Evolutionary conservation across 108 stramenopile genomes (phyloP), one percentile per base, ranked within the genome.

Genomic region (Nannochloropsis gaditana): DNA sequence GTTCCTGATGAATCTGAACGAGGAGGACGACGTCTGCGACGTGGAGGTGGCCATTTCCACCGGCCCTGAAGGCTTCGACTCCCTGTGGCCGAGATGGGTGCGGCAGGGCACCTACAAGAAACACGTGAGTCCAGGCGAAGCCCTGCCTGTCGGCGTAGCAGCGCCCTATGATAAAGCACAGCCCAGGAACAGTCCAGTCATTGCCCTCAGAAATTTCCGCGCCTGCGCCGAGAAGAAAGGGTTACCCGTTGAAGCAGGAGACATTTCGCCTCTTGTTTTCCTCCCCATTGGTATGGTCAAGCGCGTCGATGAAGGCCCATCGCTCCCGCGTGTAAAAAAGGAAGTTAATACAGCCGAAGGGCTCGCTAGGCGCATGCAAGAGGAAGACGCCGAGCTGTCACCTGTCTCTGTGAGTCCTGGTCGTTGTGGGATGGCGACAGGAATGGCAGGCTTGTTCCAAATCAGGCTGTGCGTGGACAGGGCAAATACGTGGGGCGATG

Each of bases 401-500:
- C 59, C 59, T 4, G 59, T 73, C 2, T 15, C 15, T 15, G 59
- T 73, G 59, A n/a, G 59, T n/a, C 59, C 59, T 73, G 59, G 59
- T 73, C 59, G 59, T 15, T 73, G 59, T 8, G 59, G 59, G 59
- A 15, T n/a, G 59, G 59, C 59, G 15, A n/a, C 59, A n/a, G 59
- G 59, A 15, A n/a, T 73, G 59, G 59, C 59, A 6, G 59, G 59
- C n/a, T 73, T 5, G 15, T 73, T 73, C 59, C 4, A 73, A 73
- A 73, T 73, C 19, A 73, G n/a, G 59, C 59, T 73, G 3, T 73
- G 59, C 59, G 59, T 73, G 59, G 59, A 73, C 59, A 15, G 59
- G 59, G 59, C 59, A n/a, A 73, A 73, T 73, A 73, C n/a, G 59
- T 73, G 59, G 59, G n/a, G 59, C 59, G 8, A 73, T 73, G 59